These are phyloP conservation scores for Colletotrichum neosansevieriae DNA, from an alignment of 2,329 filamentous ascomycete genomes.

Conservation along the genomic window DNA sequence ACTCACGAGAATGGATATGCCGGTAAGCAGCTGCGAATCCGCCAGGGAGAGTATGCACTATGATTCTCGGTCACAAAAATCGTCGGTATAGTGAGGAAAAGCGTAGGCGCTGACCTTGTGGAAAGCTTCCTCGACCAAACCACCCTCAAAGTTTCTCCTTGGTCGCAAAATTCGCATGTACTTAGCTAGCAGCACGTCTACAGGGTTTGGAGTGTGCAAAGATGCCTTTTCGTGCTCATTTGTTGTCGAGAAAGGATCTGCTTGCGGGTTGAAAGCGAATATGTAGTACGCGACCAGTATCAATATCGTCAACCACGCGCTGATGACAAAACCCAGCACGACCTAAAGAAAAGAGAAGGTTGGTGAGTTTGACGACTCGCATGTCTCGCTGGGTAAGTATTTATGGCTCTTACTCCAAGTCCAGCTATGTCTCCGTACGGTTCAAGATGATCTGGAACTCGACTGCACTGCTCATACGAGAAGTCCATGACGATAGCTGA, in stretches of 20 bases:
- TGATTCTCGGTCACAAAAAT: too few species aligned
- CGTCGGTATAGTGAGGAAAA: background rate
- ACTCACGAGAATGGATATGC: background rate
- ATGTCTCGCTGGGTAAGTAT: too few species aligned
- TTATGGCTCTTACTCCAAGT: slow-evolving; percentile 6
- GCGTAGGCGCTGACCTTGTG: background rate
- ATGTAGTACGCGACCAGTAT: slow-evolving; percentile 4
- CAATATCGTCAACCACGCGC: slow-evolving; percentile 8
- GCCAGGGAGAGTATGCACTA: slow-evolving; percentile 19
- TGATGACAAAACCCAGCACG: background rate
- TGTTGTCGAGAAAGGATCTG: background rate
- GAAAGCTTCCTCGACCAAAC: background rate
- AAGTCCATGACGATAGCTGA: background rate
- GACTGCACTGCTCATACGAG: background rate
- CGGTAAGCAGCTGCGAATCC: slow-evolving; percentile 8
- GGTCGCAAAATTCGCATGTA: background rate
- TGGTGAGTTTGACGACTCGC: background rate
- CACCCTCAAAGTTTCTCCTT: background rate
- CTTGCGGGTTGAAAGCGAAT: background rate
- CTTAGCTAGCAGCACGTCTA: background rate
- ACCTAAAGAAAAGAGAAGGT: background rate
- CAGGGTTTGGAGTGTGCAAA: background rate
- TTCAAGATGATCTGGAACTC: background rate
- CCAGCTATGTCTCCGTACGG: slow-evolving; percentile 18
- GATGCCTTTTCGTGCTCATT: background rate